Percentiles rank a stretch among this genome's conserved stretches.
phyloP scores from a whole-genome alignment of 495 filamentous ascomycete genomes.

The Trichoderma gamsii region DNA sequence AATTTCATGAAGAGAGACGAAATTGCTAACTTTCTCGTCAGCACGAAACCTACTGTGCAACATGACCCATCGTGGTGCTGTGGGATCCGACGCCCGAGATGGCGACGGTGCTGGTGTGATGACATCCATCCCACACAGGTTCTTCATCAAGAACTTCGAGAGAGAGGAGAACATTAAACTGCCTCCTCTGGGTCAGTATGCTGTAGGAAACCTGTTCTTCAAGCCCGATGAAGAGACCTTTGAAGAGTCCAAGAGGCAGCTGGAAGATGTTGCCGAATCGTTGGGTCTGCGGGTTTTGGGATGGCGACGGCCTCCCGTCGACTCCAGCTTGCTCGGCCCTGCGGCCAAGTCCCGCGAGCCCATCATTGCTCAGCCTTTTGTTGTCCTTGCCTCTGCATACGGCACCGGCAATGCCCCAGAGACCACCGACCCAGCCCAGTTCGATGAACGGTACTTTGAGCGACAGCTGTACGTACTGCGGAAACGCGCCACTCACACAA shows the following conservation, averaged over 20 bases:
- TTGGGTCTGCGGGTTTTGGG: conserved; percentile 87
- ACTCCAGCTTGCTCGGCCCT: conserved; percentile 88
- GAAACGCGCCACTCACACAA: conserved; percentile 89
- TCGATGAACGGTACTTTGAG: conserved; percentile 84
- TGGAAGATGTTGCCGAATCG: conserved; percentile 85
- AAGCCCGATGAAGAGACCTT: conserved; percentile 87
- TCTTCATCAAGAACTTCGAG: conserved; percentile 98
- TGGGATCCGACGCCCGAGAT: conserved; percentile 95
- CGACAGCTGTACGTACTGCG: conserved; percentile 89
- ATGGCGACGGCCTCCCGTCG: conserved; percentile 92
- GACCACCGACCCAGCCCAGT: conserved; percentile 67
- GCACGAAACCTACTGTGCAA: conserved; percentile 94
- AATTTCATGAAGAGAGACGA: background rate
- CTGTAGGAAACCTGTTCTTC: conserved; percentile 97
- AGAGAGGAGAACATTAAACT: conserved; percentile 79
- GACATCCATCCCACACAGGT: conserved; percentile 98
- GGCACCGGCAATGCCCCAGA: conserved; percentile 79
- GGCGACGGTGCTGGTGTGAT: conserved; percentile 98
- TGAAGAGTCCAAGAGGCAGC: conserved; percentile 77
- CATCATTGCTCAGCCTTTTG: conserved; percentile 90
- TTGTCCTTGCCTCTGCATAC: conserved; percentile 82
- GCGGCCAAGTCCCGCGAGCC: conserved; percentile 92
- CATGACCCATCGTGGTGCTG: conserved; percentile 99
- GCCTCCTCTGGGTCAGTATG: conserved; percentile 88
- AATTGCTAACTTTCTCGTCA: conserved; percentile 29